Percentiles rank a stretch among this genome's conserved stretches.
Conservation (phyloP, 2,329 filamentous ascomycete species). For the Colletotrichum truncatum region DNA sequence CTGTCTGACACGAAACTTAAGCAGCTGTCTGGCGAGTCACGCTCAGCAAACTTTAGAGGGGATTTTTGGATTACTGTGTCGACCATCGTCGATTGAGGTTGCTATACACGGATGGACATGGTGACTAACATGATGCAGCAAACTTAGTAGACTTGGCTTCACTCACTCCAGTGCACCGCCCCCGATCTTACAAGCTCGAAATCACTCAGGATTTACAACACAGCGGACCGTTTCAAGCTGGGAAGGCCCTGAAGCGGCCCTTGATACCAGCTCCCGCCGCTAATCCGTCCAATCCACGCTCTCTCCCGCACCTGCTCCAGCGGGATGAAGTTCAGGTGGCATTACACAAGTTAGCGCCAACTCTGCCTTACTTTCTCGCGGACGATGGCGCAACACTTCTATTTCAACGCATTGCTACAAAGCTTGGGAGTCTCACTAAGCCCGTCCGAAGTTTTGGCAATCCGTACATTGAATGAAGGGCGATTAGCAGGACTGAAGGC, state of each 20-base stretch:
- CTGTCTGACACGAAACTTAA: background rate
- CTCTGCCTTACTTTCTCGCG: conserved; percentile 3
- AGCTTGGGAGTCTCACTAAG: conserved; percentile 4
- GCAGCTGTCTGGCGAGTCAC: background rate
- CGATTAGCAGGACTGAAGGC: too few species aligned
- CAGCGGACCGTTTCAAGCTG: background rate
- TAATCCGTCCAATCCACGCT: conserved; percentile 10
- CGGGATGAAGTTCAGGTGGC: conserved; percentile 12
- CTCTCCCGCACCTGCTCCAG: background rate
- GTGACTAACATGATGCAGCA: background rate
- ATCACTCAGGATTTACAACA: background rate
- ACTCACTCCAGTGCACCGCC: background rate
- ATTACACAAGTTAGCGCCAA: background rate
- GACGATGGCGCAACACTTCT: background rate
- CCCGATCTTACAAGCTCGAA: background rate
- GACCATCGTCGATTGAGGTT: background rate
- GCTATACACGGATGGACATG: background rate
- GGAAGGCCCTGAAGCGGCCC: background rate
- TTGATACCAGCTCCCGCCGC: background rate
- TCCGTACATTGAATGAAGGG: too few species aligned
- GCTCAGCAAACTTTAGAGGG: background rate
- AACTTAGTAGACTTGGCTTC: background rate
- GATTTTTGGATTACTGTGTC: background rate
- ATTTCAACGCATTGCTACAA: background rate
- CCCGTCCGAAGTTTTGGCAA: background rate